Percentiles rank a stretch among this genome's conserved stretches.
These are phyloP conservation scores for Saccharomycopsis sp. DNA, from an alignment of 805 yeast genomes.

Conservation along the genomic window DNA sequence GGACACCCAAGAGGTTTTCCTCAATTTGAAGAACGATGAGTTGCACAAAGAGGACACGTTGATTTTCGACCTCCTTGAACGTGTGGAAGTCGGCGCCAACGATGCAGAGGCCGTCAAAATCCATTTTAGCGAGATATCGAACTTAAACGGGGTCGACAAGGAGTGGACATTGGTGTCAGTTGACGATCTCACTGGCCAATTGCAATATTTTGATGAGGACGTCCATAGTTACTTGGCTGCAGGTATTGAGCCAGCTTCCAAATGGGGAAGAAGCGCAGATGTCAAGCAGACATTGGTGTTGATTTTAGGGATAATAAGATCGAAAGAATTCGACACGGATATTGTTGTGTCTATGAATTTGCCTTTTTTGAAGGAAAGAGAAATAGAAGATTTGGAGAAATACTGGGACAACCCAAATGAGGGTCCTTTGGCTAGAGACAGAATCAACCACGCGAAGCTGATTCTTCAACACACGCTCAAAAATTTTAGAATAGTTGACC, in stretches of 20 bases:
- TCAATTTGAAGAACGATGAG: slow-evolving; percentile 34
- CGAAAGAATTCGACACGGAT: slow-evolving; percentile 50
- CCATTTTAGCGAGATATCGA: slow-evolving; percentile 52
- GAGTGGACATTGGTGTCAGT: slow-evolving; percentile 30
- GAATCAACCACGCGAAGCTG: slow-evolving; percentile 27
- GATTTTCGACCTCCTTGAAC: slow-evolving; percentile 35
- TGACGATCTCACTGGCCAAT: slow-evolving; percentile 17
- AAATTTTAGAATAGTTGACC: slow-evolving; percentile 36
- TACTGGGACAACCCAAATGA: slow-evolving; percentile 1
- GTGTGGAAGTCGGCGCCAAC: slow-evolving; percentile 24
- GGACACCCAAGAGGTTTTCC: slow-evolving; percentile 88
- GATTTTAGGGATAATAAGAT: slow-evolving; percentile 51
- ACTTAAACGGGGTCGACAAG: slow-evolving; percentile 33
- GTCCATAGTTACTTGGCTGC: slow-evolving; percentile 29
- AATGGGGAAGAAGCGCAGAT: slow-evolving; percentile 42
- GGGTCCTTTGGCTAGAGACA: slow-evolving; percentile 24
- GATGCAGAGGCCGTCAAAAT: slow-evolving; percentile 38
- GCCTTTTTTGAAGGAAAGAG: slow-evolving; percentile 36
- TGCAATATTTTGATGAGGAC: slow-evolving; percentile 15
- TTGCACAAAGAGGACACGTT: slow-evolving; percentile 27
- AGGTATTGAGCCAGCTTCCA: slow-evolving; percentile 39
- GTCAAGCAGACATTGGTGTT: slow-evolving; percentile 37
- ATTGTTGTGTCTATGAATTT: slow-evolving; percentile 53
- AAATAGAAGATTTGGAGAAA: slow-evolving; percentile 25
- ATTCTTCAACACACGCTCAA: slow-evolving; percentile 26